Conservation (phyloP, 2,329 filamentous ascomycete species). For the Pseudogymnoascus sp. region DNA sequence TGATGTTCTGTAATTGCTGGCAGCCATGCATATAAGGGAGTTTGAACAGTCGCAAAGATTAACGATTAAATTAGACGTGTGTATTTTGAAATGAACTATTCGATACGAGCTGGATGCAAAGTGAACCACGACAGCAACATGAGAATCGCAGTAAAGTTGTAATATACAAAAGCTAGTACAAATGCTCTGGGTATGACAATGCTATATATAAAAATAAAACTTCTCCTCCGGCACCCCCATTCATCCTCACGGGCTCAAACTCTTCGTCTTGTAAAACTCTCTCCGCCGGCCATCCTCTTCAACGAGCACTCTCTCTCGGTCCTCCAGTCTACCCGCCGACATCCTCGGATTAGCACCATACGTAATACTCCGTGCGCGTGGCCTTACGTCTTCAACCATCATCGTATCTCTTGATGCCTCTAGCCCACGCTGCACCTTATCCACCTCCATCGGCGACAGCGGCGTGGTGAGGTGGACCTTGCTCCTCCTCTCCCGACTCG, state of each 20-base stretch:
- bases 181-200: constrained; percentile 7
- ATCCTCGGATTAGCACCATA: constrained; percentile 8
- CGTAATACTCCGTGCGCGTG: constrained; percentile 8
- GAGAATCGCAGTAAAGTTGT: neutral
- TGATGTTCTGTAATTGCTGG: neutral
- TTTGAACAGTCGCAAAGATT: neutral
- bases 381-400: constrained; percentile 7
- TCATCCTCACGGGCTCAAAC: neutral
- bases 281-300: constrained; percentile 4
- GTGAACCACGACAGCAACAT: no score
- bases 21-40: constrained; percentile 3
- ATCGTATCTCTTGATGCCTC: neutral
- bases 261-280: constrained; percentile 5
- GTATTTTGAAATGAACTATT: neutral
- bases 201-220: neutral
- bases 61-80: neutral
- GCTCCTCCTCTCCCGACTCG: constrained; percentile 6
- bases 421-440: neutral
- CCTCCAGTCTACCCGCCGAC: neutral
- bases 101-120: neutral
- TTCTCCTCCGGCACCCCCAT: no score
- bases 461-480: neutral
- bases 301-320: constrained; percentile 7
- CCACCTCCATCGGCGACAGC: neutral
- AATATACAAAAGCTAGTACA: constrained; percentile 7